These are phyloP conservation scores for Ceriops tagal DNA, from an alignment of 345 rosid species.

Conservation along the genomic window DNA sequence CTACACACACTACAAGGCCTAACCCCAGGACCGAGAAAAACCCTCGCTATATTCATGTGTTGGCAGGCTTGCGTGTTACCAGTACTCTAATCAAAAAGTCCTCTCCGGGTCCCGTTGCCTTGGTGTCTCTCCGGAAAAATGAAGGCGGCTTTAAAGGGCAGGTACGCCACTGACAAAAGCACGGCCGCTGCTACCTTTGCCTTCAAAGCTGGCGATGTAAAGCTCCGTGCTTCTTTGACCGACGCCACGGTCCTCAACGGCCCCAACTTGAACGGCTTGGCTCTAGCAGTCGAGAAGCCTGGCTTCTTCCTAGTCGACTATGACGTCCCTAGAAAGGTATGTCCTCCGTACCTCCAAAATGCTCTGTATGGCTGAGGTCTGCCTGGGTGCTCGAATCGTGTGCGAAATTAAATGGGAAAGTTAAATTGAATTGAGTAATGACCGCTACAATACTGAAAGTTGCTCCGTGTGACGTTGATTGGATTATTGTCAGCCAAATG, in stretches of 20 bases:
- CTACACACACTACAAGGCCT: too few relatives aligned
- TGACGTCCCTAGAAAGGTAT: slow-evolving; percentile 75
- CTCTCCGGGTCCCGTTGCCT: too few relatives aligned
- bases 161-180: slow-evolving; percentile 53
- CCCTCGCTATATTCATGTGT: too few relatives aligned
- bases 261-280: slow-evolving; percentile 72
- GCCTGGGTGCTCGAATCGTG: not conserved
- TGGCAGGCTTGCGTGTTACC: too few relatives aligned
- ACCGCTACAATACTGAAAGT: not conserved
- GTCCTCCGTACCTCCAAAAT: too few relatives aligned
- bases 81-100: too few relatives aligned
- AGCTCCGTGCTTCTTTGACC: slow-evolving; percentile 73
- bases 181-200: slow-evolving; percentile 49
- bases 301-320: slow-evolving; percentile 76
- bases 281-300: slow-evolving; percentile 73
- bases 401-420: not conserved
- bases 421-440: not conserved
- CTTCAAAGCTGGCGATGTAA: slow-evolving; percentile 59
- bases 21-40: too few relatives aligned
- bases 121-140: slow-evolving; percentile 15
- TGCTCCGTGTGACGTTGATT: not conserved
- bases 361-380: not conserved
- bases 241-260: slow-evolving; percentile 79
- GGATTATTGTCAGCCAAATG: not conserved
- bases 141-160: slow-evolving; percentile 83